A percentile compares a stretch with the other conserved stretches of the same genome.
phyloP scores from a whole-genome alignment of 345 rosid genomes.

The Citrus unshiu region DNA sequence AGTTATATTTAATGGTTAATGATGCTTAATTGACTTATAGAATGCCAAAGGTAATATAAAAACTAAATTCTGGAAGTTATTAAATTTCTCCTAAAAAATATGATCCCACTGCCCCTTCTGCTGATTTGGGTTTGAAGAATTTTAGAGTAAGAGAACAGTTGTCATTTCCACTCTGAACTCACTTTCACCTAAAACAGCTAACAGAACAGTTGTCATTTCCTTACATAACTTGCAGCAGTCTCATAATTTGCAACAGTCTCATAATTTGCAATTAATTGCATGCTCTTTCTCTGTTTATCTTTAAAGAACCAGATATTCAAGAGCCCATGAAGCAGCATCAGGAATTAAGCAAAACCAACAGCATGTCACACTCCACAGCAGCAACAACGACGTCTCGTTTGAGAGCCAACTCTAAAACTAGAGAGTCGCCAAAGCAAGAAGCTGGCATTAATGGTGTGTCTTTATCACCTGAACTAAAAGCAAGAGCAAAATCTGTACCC shows the following conservation, averaged over 20 bases:
- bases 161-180: neutral
- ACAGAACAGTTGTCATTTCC: constrained; percentile 3
- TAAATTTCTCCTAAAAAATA: too few relatives aligned
- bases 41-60: too few relatives aligned
- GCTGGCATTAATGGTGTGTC: constrained; percentile 9
- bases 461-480: neutral
- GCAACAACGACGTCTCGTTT: constrained; percentile 35
- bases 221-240: neutral
- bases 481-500: constrained; percentile 41
- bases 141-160: too few relatives aligned
- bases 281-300: neutral
- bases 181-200: neutral
- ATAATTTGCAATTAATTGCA: neutral
- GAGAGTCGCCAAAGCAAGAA: constrained; percentile 27
- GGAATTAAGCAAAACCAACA: neutral
- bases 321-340: constrained; percentile 26
- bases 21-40: too few relatives aligned
- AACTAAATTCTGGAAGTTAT: too few relatives aligned
- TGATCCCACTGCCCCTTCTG: too few relatives aligned
- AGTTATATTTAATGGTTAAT: too few relatives aligned
- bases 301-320: neutral
- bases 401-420: constrained; percentile 37
- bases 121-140: too few relatives aligned
- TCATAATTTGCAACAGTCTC: neutral
- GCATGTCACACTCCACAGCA: constrained; percentile 13